Percentiles rank a stretch among this genome's conserved stretches.
These are phyloP conservation scores for Fraxinus xanthoxyloides DNA, from an alignment of 305 asterid species.

Conservation along the genomic window DNA sequence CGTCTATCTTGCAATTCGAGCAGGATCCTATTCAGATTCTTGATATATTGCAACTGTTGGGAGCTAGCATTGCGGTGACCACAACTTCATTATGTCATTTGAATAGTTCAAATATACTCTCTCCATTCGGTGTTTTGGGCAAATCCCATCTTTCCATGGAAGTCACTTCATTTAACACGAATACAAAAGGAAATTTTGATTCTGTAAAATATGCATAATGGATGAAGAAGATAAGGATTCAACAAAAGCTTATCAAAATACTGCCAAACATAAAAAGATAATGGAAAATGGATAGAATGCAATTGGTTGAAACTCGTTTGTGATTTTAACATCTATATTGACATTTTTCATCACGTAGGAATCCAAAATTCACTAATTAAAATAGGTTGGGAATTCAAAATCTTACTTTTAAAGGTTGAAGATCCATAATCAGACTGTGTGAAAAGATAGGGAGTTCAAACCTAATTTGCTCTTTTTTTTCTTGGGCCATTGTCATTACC, in stretches of 20 bases:
- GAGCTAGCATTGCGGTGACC: constrained; percentile 89
- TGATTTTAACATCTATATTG: neutral
- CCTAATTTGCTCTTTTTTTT: neutral
- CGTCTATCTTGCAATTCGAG: constrained; percentile 84
- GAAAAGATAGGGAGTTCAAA: neutral
- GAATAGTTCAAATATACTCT: neutral
- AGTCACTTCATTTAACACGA: neutral
- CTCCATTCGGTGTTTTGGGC: constrained; percentile 32
- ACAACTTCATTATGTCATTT: constrained; percentile 22
- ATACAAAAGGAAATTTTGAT: neutral
- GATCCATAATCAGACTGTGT: neutral
- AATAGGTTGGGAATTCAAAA: neutral
- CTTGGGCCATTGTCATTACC: neutral
- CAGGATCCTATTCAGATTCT: constrained; percentile 90
- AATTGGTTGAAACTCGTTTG: neutral
- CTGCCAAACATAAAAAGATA: neutral
- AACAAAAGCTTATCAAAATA: neutral
- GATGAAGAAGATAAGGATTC: neutral
- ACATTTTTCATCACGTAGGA: neutral
- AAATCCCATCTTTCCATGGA: constrained; percentile 11
- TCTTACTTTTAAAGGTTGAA: neutral
- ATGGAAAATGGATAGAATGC: neutral
- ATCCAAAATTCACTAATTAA: neutral
- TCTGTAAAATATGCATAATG: neutral
- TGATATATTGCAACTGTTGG: constrained; percentile 72